Percentiles rank a stretch among this genome's conserved stretches.
These are phyloP conservation scores for Calocera viscosa DNA, from an alignment of 768 basidiomycete species.

Conservation along the genomic window DNA sequence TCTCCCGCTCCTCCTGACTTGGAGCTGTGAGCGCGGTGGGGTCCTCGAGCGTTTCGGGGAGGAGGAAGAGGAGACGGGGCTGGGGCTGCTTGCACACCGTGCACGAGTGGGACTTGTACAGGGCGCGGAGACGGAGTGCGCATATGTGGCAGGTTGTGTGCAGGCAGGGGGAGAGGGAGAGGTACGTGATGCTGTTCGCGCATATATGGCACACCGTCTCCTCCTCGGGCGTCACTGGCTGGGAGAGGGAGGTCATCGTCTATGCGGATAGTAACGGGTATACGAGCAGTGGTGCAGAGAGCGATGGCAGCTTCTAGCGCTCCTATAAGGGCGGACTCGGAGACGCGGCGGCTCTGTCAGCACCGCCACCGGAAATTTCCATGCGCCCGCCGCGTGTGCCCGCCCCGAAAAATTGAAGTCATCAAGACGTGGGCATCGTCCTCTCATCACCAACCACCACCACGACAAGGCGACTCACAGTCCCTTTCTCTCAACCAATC, in stretches of 20 bases:
- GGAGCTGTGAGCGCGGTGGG: neutral
- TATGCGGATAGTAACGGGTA: too few species aligned
- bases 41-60: slow-evolving; percentile 30
- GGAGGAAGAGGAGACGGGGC: slow-evolving; percentile 60
- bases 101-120: slow-evolving; percentile 90
- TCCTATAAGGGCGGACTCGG: too few species aligned
- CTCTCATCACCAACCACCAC: neutral
- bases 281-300: too few species aligned
- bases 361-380: neutral
- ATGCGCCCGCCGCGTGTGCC: neutral
- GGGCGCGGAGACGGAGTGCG: slow-evolving; percentile 67
- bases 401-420: slow-evolving; percentile 6
- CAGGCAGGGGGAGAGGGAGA: slow-evolving; percentile 77
- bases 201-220: slow-evolving; percentile 70
- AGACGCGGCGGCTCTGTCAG: neutral
- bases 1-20: slow-evolving; percentile 26
- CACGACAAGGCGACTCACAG: neutral
- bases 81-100: slow-evolving; percentile 94
- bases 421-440: neutral
- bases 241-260: too few species aligned
- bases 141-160: slow-evolving; percentile 95
- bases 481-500: neutral
- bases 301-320: too few species aligned
- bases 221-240: slow-evolving; percentile 13
- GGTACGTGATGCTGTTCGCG: slow-evolving; percentile 85